Base-by-base conservation (phyloP, 768 basidiomycete species). In the Lactarius sanguifluus region DNA sequence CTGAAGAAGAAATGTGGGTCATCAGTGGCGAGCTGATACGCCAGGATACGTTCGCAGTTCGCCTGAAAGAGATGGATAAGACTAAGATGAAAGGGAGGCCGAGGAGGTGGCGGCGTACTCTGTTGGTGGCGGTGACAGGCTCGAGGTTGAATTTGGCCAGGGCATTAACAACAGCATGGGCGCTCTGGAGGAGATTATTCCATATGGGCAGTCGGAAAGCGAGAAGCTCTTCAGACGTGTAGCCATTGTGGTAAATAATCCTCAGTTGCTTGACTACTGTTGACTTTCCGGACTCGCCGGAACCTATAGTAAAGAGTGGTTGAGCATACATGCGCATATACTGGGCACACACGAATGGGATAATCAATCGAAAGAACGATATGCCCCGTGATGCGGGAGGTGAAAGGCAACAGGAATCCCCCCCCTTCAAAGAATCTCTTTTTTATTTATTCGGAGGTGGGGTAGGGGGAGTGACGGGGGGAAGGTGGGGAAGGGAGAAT, bases 231-330 rank as follows among this genome's bases (percentile, higher is more conserved):
- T 89, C 83, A 20, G 78, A 77, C 2, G 88, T 85, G 77, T 94
- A 98, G 13, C 96, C 95, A 68, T 89, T 87, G 76, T 96, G 91
- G 76, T 98, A 91, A 60, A 96, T 94, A 67, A 97, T 95, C 82
- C 96, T 96, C 94, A 97, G 96, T 77, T 97, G 95, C 75, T 96
- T 97, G 34, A 96, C 94, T 70, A 98, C 93, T 0, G 96, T 98
- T 5, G 87, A 89, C 79, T 98, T 98, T 6, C 96, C 96, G 0
- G 91, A 92, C 80, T 96, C 94, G 72, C 96, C 94, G 15, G 94
- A 94, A 63, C 96, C 95, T 96, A 71, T 30, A n/a, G 15, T 43
- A 38, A 43, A 20, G 36, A 36, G 12, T 36, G 12, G n/a, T 64
- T 55, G 13, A 64, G 63, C 52, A 43, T 18, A 59, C 54, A 56